Percentiles rank a stretch among this genome's conserved stretches.
Conservation (phyloP, 1,284 basidiomycete species). For the Boletus holoroseus region DNA sequence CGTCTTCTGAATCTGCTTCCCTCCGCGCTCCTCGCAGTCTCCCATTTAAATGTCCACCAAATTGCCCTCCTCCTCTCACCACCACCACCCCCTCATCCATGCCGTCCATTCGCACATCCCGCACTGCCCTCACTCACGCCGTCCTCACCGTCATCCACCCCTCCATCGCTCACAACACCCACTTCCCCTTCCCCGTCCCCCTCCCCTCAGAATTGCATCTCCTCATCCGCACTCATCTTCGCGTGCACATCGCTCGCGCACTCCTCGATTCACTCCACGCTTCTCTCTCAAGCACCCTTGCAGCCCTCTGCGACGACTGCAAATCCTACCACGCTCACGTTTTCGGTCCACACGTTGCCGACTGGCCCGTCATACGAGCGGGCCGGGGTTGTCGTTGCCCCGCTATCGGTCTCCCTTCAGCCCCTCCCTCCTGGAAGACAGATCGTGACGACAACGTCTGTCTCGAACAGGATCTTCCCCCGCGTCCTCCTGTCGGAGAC, state of each 20-base stretch:
- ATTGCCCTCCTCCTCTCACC: background rate
- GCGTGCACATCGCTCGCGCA: conserved; percentile 21
- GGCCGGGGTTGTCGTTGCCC: conserved; percentile 29
- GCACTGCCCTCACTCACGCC: conserved; percentile 42
- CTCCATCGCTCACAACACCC: conserved; percentile 24
- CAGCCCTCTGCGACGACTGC: conserved; percentile 30
- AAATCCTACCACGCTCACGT: conserved; percentile 31
- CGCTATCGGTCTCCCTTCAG: conserved; percentile 18
- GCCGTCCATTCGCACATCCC: conserved; percentile 33
- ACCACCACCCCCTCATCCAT: conserved; percentile 8
- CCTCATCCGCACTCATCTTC: conserved; percentile 31
- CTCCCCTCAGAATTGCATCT: conserved; percentile 50
- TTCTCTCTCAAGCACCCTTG: conserved; percentile 21
- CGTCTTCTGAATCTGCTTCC: conserved; percentile 19
- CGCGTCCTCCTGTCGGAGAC: conserved; percentile 26
- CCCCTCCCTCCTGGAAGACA: conserved; percentile 8
- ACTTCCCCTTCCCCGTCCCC: conserved; percentile 23
- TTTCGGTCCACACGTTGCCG: conserved; percentile 31
- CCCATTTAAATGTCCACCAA: conserved; percentile 23
- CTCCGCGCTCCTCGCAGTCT: conserved; percentile 22
- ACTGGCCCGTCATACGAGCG: conserved; percentile 31
- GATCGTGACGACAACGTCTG: conserved; percentile 6
- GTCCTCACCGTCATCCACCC: conserved; percentile 45
- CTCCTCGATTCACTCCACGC: conserved; percentile 29
- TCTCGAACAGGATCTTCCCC: conserved; percentile 15